Percentiles rank a stretch among this genome's conserved stretches.
Evolutionary conservation across 441 rosid genomes (phyloP).

Genomic region (Gossypium laxum): DNA sequence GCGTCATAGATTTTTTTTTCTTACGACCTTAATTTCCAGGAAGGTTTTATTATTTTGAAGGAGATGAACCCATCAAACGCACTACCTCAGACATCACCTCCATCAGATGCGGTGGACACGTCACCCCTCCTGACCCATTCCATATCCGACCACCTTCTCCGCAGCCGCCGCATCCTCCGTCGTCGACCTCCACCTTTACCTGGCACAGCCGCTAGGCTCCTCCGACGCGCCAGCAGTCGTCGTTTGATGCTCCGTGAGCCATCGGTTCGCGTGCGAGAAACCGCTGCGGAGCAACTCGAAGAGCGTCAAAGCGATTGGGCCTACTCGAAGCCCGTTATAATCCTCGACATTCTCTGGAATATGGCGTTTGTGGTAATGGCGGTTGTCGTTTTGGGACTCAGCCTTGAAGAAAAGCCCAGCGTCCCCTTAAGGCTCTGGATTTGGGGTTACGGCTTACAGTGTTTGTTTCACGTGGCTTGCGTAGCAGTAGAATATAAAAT

Average conservation of each 20-base stretch:
- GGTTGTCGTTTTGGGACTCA: slow-evolving; percentile 29
- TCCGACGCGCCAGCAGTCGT: slow-evolving; percentile 56
- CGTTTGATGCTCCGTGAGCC: slow-evolving; percentile 57
- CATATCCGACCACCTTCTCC: slow-evolving; percentile 41
- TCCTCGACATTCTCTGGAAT: slow-evolving; percentile 51
- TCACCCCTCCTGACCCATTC: slow-evolving; percentile 50
- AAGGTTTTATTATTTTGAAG: neutral
- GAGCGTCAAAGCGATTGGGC: slow-evolving; percentile 62
- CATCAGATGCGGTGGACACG: slow-evolving; percentile 32
- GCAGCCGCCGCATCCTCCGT: slow-evolving; percentile 45
- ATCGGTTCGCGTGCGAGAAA: slow-evolving; percentile 51
- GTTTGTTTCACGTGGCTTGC: slow-evolving; percentile 44
- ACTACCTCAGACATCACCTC: slow-evolving; percentile 19
- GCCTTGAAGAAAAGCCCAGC: slow-evolving; percentile 33
- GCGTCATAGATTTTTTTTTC: neutral
- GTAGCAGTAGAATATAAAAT: slow-evolving; percentile 37
- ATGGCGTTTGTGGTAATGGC: slow-evolving; percentile 38
- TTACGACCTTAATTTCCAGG: neutral
- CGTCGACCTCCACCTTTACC: slow-evolving; percentile 47
- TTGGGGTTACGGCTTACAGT: slow-evolving; percentile 42
- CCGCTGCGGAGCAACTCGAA: slow-evolving; percentile 63
- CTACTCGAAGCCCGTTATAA: slow-evolving; percentile 43
- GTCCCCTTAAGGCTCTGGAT: slow-evolving; percentile 56
- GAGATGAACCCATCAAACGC: slow-evolving; percentile 29
- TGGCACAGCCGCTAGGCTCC: slow-evolving; percentile 45